Conservation (phyloP, 306 rosid species). For the Herpetospermum pedunculosum region DNA sequence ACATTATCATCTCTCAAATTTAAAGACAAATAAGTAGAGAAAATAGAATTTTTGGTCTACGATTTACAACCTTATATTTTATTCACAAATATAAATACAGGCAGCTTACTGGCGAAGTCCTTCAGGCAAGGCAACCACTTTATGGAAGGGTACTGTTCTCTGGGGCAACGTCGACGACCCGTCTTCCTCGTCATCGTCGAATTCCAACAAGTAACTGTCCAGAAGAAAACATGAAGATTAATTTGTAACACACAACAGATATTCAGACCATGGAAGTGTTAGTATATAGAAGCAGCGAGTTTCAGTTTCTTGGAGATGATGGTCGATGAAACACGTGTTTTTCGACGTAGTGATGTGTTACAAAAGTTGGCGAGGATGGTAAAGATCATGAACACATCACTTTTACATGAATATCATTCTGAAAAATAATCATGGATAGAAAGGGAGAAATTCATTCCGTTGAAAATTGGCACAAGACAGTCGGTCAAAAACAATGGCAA, state of each 20-base stretch:
- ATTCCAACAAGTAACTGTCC: constrained; percentile 82
- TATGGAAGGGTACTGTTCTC: constrained; percentile 84
- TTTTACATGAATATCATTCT: not conserved
- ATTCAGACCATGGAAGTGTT: no score
- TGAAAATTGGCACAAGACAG: not conserved
- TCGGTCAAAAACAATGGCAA: not conserved
- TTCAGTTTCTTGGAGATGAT: not conserved
- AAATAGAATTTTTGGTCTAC: not conserved
- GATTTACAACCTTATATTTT: constrained; percentile 16
- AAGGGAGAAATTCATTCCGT: not conserved
- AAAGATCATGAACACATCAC: not conserved
- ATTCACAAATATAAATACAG: constrained; percentile 22
- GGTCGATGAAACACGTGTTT: not conserved
- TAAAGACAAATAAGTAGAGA: not conserved
- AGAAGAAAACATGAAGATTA: constrained; percentile 14
- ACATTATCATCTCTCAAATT: constrained; percentile 3
- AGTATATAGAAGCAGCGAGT: not conserved
- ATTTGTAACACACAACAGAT: not conserved
- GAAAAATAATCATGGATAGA: not conserved
- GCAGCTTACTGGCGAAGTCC: constrained; percentile 75
- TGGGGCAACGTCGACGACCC: constrained; percentile 69
- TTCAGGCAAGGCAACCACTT: constrained; percentile 82
- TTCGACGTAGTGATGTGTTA: not conserved
- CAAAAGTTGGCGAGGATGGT: not conserved
- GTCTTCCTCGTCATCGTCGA: constrained; percentile 97